Evolutionary conservation across 768 basidiomycete species (phyloP), one percentile per base, ranked within the genome.

Genomic region (Daedaleopsis sinensis): DNA sequence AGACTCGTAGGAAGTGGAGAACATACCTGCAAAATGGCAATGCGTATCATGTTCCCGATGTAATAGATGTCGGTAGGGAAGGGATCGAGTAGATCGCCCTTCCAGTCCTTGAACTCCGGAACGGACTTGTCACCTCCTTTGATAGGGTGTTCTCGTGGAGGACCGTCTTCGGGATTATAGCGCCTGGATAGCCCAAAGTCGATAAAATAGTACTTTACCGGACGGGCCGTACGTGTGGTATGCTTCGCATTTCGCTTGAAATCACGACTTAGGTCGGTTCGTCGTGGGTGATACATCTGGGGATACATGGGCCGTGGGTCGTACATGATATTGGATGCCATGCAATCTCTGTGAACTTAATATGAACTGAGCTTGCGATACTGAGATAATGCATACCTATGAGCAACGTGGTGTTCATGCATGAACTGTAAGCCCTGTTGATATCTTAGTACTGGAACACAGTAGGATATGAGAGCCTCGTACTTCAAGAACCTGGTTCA

Each of bases 401-500:
- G 60, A 37, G 54, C 55, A 8, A 61, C 51, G 16, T 56, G 42
- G 1, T 63, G 37, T 27, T 63, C 58, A 51, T 69, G 65, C 43
- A 67, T 47, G 48, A 65, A 69, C 18, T 52, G 56, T 3, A 67
- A 15, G 23, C 63, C 68, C 66, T 68, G 58, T n/a, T 8, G 19
- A 46, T 8, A 46, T 1, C 3, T 50, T 5, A 50, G 23, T 50
- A n/a, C n/a, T 24, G 16, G 10, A 3, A 42, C 27, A 38, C 15
- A 47, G 44, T 21, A 35, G 9, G 18, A 24, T 21, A 2, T 16
- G 50, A 18, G 6, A 12, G 27, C 36, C n/a, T 2, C 32, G 1
- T 24, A 74, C 78, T 65, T 77, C 73, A 32, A 79, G 70, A 10
- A 74, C 37, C 49, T 78, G 76, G 0, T 65, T 52, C 21, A 77